A percentile compares a stretch with the other conserved stretches of the same genome.
These are phyloP conservation scores for Iodosphaeria phyllophila DNA, from an alignment of 2,329 filamentous ascomycete species.

Conservation along the genomic window DNA sequence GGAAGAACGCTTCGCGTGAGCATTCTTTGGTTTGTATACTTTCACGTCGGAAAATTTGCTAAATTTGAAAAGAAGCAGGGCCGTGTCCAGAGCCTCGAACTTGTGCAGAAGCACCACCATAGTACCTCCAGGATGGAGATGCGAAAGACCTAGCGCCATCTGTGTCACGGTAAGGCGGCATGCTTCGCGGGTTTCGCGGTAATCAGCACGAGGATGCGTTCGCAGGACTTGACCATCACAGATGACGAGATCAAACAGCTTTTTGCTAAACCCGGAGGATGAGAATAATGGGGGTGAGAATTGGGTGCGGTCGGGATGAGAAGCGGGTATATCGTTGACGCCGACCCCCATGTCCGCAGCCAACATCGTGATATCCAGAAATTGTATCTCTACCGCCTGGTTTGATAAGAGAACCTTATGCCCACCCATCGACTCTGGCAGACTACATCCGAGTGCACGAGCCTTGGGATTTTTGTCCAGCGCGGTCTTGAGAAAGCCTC, in stretches of 20 bases:
- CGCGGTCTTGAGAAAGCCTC: slow-evolving; percentile 24
- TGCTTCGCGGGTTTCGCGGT: slow-evolving; percentile 7
- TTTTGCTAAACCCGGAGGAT: no score
- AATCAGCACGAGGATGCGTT: slow-evolving; percentile 5
- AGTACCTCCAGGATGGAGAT: slow-evolving; percentile 24
- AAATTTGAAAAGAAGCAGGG: slow-evolving; percentile 19
- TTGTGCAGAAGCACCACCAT: slow-evolving; percentile 32
- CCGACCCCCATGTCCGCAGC: slow-evolving; percentile 21
- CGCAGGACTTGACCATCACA: slow-evolving; percentile 16
- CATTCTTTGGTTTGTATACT: slow-evolving; percentile 23
- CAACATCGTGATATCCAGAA: slow-evolving; percentile 31
- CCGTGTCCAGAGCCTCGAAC: slow-evolving; percentile 20
- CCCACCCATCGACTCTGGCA: slow-evolving; percentile 21
- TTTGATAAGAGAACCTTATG: no score
- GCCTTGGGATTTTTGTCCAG: slow-evolving; percentile 17
- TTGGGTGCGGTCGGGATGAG: slow-evolving; percentile 12
- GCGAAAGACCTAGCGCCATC: slow-evolving; percentile 16
- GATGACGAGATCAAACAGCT: slow-evolving; percentile 24
- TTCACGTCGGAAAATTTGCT: slow-evolving; percentile 19
- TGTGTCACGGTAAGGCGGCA: slow-evolving; percentile 7
- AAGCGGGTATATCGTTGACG: slow-evolving; percentile 10
- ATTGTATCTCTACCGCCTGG: slow-evolving; percentile 10
- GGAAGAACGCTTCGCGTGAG: slow-evolving; percentile 23
- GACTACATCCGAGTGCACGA: slow-evolving; percentile 17
- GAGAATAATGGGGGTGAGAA: no score